Evolutionary conservation across 169 alveolate genomes (phyloP), one percentile per base, ranked within the genome.

Genomic region (Babesia ovata): DNA sequence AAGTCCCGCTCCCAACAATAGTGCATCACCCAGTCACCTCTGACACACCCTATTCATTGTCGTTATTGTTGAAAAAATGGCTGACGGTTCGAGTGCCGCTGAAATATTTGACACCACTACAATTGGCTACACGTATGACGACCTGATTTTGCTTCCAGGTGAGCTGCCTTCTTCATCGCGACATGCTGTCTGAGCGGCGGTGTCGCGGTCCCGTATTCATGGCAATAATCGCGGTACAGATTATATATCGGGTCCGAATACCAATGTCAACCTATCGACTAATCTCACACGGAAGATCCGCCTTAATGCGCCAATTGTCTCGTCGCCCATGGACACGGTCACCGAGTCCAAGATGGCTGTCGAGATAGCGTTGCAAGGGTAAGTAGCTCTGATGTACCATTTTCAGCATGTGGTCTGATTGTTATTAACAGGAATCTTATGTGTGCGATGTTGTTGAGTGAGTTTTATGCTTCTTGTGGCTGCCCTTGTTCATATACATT

Each of bases 311-410:
- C 98, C 98, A 10, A 63, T 95, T 17, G 91, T 95, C 46, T 93
- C 98, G 21, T 91, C 97, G 10, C 98, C 98, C 33, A 95, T 95
- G 99, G 98, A 94, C 85, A 93, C 99, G 7, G 97, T 96, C 67
- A 96, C 99, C 6, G 98, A 95, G 85, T 90, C 93, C 46, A 76
- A 89, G 49, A 96, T 96, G 99, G 97, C 99, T 26, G 91, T 93
- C 42, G 96, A 93, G 36, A 85, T 94, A 91, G 99, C 98, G 0
- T 82, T 93, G 14, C 82, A 91, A 77, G 97, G 97, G 90, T 85
- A 52, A 17, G 75, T 67, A 6, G 10, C 11, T 8, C 0, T 17
- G n/a, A 10, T 7, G 14, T 45, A 2, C 2, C 10, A 4, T 33
- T 4, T 6, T 33, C 6, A 33, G 39, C 39, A 6, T 2, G 7